These are phyloP conservation scores for Ophiostoma pallidulum DNA, from an alignment of 2,329 filamentous ascomycete species.

Conservation along the genomic window DNA sequence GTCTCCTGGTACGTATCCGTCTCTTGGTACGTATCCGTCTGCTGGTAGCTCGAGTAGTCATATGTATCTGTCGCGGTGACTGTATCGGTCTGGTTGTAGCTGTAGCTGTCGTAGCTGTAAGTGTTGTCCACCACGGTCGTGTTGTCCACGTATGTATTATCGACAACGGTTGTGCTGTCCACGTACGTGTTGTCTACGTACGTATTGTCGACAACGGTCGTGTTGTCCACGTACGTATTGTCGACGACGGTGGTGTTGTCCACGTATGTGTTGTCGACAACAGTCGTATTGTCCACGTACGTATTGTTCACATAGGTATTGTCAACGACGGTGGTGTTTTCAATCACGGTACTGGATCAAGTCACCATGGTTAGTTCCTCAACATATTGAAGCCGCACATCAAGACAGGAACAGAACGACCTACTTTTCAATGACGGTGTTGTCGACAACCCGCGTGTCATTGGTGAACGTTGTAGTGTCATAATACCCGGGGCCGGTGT, in stretches of 20 bases:
- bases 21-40: slow-evolving; percentile 8
- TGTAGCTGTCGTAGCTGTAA: slow-evolving; percentile 7
- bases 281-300: neutral
- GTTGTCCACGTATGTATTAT: neutral
- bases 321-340: neutral
- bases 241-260: slow-evolving; percentile 2
- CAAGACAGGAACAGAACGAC: no score
- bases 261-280: neutral
- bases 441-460: slow-evolving; percentile 2
- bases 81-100: slow-evolving; percentile 6
- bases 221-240: neutral
- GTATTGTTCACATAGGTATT: neutral
- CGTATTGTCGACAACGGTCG: neutral
- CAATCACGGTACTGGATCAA: neutral
- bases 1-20: slow-evolving; percentile 4
- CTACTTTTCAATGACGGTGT: neutral
- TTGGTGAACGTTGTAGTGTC: slow-evolving; percentile 8
- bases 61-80: slow-evolving; percentile 5
- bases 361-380: no score
- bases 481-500: slow-evolving; percentile 6
- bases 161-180: neutral
- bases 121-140: slow-evolving; percentile 1
- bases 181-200: neutral
- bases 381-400: no score
- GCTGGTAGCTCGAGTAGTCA: slow-evolving; percentile 5